Percentiles rank a stretch among this genome's conserved stretches.
phyloP scores from a whole-genome alignment of 306 rosid species.

The Quillaja saponaria region DNA sequence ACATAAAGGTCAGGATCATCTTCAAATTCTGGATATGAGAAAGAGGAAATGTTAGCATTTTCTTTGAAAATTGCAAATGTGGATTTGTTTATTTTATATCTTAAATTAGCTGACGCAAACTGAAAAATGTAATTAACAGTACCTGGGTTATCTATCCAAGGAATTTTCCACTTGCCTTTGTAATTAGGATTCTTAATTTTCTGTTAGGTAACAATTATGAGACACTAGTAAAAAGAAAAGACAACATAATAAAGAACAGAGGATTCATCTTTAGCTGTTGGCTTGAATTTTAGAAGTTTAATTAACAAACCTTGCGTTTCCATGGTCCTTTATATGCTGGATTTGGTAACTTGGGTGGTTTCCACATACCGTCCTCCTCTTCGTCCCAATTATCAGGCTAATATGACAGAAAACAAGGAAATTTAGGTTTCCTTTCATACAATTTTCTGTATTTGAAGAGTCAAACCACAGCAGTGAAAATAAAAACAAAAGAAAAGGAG shows the following conservation, averaged over 20 bases:
- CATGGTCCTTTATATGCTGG: conserved; percentile 95
- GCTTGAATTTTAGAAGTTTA: conserved; percentile 28
- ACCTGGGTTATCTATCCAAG: conserved; percentile 66
- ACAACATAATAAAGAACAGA: no score
- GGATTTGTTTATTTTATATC: conserved; percentile 1
- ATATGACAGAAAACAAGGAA: conserved; percentile 20
- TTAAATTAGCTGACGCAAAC: conserved; percentile 25
- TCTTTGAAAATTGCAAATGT: conserved; percentile 3
- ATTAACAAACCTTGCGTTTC: conserved; percentile 72
- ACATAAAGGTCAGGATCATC: conserved; percentile 66
- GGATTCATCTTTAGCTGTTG: conserved; percentile 12
- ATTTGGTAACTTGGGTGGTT: conserved; percentile 86
- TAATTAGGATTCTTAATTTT: conserved; percentile 57
- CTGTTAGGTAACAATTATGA: conserved; percentile 33
- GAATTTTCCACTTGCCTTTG: conserved; percentile 65
- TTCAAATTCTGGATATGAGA: conserved; percentile 47
- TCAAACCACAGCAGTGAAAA: conserved; percentile 11
- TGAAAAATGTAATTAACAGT: no score
- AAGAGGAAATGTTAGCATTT: conserved; percentile 23
- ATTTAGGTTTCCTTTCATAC: background rate
- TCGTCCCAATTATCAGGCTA: conserved; percentile 94
- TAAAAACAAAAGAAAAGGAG: conserved; percentile 21
- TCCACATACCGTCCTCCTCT: conserved; percentile 88
- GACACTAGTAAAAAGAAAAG: no score
- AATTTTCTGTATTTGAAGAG: conserved; percentile 12